Percentiles rank a stretch among this genome's conserved stretches.
Conservation (phyloP, 345 rosid species). For the Rhodomyrtus tomentosa region DNA sequence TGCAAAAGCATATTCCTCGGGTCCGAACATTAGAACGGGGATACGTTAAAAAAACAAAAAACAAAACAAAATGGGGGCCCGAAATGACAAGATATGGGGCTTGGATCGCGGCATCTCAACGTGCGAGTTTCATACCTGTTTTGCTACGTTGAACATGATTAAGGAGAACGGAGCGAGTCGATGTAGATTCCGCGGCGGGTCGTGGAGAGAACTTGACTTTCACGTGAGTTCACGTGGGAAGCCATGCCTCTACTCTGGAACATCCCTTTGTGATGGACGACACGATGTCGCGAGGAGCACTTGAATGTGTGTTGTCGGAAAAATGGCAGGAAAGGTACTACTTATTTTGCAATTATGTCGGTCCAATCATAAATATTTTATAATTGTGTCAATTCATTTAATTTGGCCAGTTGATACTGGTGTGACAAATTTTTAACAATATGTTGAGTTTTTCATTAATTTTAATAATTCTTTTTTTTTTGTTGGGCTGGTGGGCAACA, state of each 20-base stretch:
- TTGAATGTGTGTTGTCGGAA: background rate
- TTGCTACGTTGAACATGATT: background rate
- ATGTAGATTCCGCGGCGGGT: background rate
- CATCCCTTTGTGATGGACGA: background rate
- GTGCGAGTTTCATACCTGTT: background rate
- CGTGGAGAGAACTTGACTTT: background rate
- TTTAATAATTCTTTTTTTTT: no score
- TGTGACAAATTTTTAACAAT: no score
- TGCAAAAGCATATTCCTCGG: background rate
- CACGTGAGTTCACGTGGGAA: background rate
- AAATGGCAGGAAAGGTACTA: no score
- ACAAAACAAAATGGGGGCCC: no score
- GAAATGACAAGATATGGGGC: background rate
- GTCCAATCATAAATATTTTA: no score
- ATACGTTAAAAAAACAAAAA: background rate
- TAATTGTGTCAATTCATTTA: no score
- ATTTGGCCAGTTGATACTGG: no score
- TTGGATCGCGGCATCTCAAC: background rate
- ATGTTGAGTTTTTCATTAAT: no score
- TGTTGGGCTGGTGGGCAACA: no score
- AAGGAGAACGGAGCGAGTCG: accelerated
- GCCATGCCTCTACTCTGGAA: background rate
- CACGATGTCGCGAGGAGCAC: background rate
- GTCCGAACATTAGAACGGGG: background rate
- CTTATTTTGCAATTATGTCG: no score